phyloP scores from a whole-genome alignment of 305 asterid genomes.

The Plantago lanceolata region DNA sequence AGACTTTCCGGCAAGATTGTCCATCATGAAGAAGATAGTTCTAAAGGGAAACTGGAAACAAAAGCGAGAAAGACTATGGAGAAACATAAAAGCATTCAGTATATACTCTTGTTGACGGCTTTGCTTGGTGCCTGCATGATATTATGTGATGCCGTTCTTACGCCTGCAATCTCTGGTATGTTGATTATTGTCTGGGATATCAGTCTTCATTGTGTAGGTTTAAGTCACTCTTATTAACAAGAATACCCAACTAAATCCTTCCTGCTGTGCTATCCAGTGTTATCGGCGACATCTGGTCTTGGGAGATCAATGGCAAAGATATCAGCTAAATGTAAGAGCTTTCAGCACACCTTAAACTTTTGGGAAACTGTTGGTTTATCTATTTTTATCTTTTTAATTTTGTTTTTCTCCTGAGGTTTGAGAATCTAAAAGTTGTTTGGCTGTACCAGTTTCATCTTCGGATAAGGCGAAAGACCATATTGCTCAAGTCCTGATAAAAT shows the following conservation, averaged over 20 bases:
- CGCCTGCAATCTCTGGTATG: conserved; percentile 91
- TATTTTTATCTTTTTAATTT: background rate
- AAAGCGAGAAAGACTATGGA: conserved; percentile 67
- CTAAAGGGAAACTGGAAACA: conserved; percentile 42
- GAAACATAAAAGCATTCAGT: conserved; percentile 64
- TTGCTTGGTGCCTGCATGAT: conserved; percentile 90
- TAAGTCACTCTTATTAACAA: conserved; percentile 13
- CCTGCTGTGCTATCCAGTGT: conserved; percentile 38
- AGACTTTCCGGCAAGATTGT: conserved; percentile 41
- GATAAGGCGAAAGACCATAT: conserved; percentile 41
- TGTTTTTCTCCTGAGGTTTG: background rate
- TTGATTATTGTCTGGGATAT: conserved; percentile 5
- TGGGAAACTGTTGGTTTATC: background rate
- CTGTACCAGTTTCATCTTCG: conserved; percentile 50
- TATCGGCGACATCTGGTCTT: conserved; percentile 69
- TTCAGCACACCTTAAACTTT: background rate
- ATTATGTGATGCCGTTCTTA: conserved; percentile 72
- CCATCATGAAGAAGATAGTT: conserved; percentile 42
- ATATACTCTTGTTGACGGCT: conserved; percentile 65
- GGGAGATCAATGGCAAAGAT: conserved; percentile 64
- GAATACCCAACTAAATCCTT: conserved; percentile 6
- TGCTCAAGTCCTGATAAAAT: conserved; percentile 42
- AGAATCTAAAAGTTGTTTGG: conserved; percentile 22
- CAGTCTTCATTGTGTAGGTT: background rate
- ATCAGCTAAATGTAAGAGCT: conserved; percentile 48